Base-by-base conservation (phyloP, 2,329 filamentous ascomycete genomes). In the Botryotinia globosa region DNA sequence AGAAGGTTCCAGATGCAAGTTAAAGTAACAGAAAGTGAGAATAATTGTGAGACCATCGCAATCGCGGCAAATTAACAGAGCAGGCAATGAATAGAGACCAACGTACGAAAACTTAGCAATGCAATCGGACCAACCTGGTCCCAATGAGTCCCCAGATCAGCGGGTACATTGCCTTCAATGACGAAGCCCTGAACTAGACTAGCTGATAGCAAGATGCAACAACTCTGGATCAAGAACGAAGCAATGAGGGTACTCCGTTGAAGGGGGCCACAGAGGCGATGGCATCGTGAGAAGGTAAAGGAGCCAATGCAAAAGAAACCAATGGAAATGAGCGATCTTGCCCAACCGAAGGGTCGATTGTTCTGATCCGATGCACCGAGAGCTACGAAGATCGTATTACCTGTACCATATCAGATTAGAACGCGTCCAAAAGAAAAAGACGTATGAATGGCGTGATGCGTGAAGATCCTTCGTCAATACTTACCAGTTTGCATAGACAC, bases 371-470 rank as follows among this genome's bases (percentile, higher is more conserved):
- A 85, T 32, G 94, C 83, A 6, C 92, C 92, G 2, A 94, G 86
- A 20, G 91, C 92, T 20, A 94, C 84, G 80, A 94, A 95, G 64
- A 95, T 88, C 7, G 92, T 94, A 81, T 95, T 95, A 72, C 91
- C 87, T 89, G 59, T 32, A 39, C 54, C 7, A 45, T 29, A 10
- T n/a, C 14, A 59, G 37, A n/a, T n/a, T 44, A 29, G 10, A 39
- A 32, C 32, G 12, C 48, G 34, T 29, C 7, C 22, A 32, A 16
- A 48, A 22, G 20, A 32, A 8, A 62, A 7, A 34, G 18, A 10
- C 16, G n/a, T 51, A 22, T 16, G 10, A 22, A 32, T 39, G 51
- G 25, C 4, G 22, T n/a, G n/a, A n/a, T 18, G 5, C 14, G 8
- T 45, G 37, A 9, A 39, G 12, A 58, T 25, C 45, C 8, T 9